phyloP scores from a whole-genome alignment of 179 eudicot species.

The Silene coronaria region DNA sequence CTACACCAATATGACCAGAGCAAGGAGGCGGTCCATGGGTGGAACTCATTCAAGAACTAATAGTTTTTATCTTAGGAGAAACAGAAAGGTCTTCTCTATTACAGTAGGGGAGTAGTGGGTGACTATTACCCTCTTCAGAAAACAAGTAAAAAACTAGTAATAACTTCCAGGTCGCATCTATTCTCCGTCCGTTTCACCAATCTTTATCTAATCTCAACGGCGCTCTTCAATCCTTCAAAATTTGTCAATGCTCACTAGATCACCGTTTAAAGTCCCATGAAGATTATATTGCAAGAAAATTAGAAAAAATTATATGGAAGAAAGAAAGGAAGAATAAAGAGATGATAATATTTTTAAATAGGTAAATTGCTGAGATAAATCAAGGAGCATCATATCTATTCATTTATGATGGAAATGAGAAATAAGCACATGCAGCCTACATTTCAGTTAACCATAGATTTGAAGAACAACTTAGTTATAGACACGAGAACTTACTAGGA shows the following conservation, averaged over 20 bases:
- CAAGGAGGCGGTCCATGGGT: too few species aligned
- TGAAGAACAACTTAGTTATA: background rate
- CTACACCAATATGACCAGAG: too few species aligned
- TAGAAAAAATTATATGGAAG: background rate
- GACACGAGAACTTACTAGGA: constrained; percentile 67
- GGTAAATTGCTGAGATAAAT: too few species aligned
- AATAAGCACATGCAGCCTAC: too few species aligned
- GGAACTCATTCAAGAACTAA: background rate
- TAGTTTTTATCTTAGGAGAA: background rate
- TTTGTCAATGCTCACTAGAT: background rate
- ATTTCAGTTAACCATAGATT: too few species aligned
- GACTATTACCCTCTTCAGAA: background rate
- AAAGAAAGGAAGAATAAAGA: background rate
- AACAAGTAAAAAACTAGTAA: background rate
- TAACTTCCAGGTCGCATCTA: background rate
- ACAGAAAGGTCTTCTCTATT: background rate
- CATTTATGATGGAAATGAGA: too few species aligned
- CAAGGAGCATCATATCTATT: background rate
- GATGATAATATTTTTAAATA: background rate
- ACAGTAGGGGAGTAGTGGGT: background rate
- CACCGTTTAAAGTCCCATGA: background rate
- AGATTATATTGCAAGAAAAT: background rate
- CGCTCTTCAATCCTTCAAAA: background rate
- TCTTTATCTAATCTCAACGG: background rate
- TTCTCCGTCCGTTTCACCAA: background rate